Percentiles rank a stretch among this genome's conserved stretches.
phyloP scores from a whole-genome alignment of 495 filamentous ascomycete genomes.

The Aspergillus leporis region DNA sequence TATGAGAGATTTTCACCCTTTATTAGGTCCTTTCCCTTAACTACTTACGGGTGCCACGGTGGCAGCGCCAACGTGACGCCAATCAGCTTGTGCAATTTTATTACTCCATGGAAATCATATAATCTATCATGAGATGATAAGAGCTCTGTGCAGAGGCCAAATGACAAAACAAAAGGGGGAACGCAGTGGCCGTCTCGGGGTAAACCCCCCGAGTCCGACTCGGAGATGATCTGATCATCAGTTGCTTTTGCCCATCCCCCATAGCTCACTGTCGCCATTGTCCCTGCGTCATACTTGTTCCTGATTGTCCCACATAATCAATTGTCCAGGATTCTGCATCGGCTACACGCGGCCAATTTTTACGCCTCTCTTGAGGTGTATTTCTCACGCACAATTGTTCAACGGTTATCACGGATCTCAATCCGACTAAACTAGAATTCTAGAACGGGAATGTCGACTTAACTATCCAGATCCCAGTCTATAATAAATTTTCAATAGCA shows the following conservation, averaged over 20 bases:
- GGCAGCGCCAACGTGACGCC: constrained; percentile 4
- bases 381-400: background rate
- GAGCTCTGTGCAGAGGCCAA: background rate
- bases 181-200: background rate
- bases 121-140: constrained; percentile 2
- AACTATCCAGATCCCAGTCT: background rate
- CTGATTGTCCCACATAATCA: background rate
- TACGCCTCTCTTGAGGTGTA: background rate
- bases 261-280: constrained; percentile 4
- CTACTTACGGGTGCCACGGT: constrained; percentile 5
- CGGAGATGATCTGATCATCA: constrained; percentile 2
- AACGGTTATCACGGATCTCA: background rate
- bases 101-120: constrained; percentile 4
- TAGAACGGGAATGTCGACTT: background rate
- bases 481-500: background rate
- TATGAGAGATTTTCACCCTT: constrained; percentile 7
- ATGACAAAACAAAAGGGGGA: background rate
- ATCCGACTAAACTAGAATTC: background rate
- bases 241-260: background rate
- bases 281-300: constrained; percentile 1
- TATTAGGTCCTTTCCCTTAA: constrained; percentile 1
- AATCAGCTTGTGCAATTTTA: constrained; percentile 2
- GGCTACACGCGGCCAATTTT: background rate
- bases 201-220: background rate
- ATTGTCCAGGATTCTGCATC: background rate